Evolutionary conservation across 345 rosid genomes (phyloP), one percentile per base, ranked within the genome.

Genomic region (Citrus australasica): DNA sequence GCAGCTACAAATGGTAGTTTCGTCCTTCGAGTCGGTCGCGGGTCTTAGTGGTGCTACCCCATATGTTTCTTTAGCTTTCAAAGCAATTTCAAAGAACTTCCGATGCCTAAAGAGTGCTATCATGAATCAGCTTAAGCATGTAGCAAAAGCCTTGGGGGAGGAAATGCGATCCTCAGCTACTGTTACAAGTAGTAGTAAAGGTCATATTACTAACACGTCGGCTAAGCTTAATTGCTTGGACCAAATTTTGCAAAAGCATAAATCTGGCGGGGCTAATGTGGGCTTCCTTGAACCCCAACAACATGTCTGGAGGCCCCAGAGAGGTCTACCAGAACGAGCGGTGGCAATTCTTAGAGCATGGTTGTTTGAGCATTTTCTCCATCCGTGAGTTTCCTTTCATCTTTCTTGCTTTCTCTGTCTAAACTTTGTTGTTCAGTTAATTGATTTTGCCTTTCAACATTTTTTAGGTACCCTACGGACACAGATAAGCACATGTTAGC

Each of bases 291-390:
- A 88, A 67, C 84, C 89, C 75, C 90, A 87, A 58, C 89, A 85
- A 66, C 86, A 87, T 27, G 79, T 84, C 51, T 91, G 91, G 92
- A 84, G 93, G 80, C 90, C 93, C 80, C 93, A 89, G 66, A 69
- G 95, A 75, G 93, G 93, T 53, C 91, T 89, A 35, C 92, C 95
- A 4, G 95, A 89, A 75, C 90, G 89, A 14, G 68, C 95, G 0
- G 91, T 89, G 19, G 87, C 90, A 2, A 74, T 89, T 79, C 93
- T 89, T 14, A 82, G 88, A 77, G 89, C 90, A 58, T 91, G 95
- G 93, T 79, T 91, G 58, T 91, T 89, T 35, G 94, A 91, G 58
- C 94, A 89, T 86, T 91, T 91, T 85, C 94, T 91, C 77, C 94
- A 91, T 68, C 94, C 94, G 94, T 91, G 38, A 84, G 88, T 76